Base-by-base conservation (phyloP, 257 asterid genomes). In the Solanum verrucosum region DNA sequence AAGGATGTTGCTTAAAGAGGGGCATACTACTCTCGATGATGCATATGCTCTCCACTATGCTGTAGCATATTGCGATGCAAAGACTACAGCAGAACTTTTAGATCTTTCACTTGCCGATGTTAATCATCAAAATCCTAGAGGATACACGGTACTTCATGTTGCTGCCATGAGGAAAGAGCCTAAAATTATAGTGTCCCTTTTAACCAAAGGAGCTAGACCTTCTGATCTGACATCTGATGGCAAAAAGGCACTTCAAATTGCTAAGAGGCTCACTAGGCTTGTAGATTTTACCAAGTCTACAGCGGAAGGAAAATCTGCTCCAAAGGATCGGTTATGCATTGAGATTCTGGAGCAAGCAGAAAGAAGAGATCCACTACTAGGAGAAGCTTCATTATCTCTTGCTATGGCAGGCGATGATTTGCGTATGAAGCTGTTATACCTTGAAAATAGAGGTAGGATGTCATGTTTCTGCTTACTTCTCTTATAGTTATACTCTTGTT, bases 121-220 rank as follows among this genome's bases (percentile, higher is more conserved):
- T 88, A 97, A 97, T 94, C 92, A 86, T 82, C 93, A 93, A 87
- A 95, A 97, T 91, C 92, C 87, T 15, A 93, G 99, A 94, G 98
- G 99, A 77, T 91, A 93, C 91, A 92, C 98, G 0, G 99, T 97
- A 86, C 98, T 97, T 90, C 99, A 97, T 93, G 95, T 95, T 83
- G 98, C 99, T 72, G 96, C 98, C n/a, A 95, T 92, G 94, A 94
- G 99, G 87, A 97, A 95, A 91, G 99, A 97, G 87, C 99, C 99
- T 42, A 94, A 94, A 88, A 95, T 96, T 84, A 93, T 97, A 77
- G 98, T 95, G 9, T 97, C 99, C 75, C 96, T 97, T 81, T 88
- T 97, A 91, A 95, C 98, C 14, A 97, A 97, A 91, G 99, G 99
- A 82, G 99, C 99, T 89, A 92, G 96, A 63, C 98, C 98, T 46